Percentiles rank a stretch among this genome's conserved stretches.
Conservation (phyloP, 78 protist genomes). For the Dictyostelium brefeldianum region DNA sequence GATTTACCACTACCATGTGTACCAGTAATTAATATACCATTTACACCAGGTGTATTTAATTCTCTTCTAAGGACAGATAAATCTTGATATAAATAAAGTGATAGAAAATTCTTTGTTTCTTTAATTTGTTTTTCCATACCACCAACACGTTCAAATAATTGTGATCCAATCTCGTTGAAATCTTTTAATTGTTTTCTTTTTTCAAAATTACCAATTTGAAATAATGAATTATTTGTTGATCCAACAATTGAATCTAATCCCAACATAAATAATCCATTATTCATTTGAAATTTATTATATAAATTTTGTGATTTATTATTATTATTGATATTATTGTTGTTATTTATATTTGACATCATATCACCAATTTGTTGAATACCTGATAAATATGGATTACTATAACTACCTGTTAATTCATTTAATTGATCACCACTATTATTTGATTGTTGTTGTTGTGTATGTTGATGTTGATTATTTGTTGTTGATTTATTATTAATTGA, state of each 20-base stretch:
- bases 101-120: slow-evolving; percentile 19
- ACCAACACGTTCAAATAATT: slow-evolving; percentile 30
- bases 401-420: not conserved
- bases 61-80: not conserved
- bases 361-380: slow-evolving; percentile 26
- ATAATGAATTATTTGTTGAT: not conserved
- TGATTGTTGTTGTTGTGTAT: not conserved
- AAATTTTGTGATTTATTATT: not conserved
- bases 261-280: slow-evolving; percentile 43
- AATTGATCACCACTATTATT: not conserved
- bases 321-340: not conserved
- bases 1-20: slow-evolving; percentile 68
- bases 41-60: slow-evolving; percentile 36
- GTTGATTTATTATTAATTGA: not conserved
- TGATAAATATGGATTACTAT: slow-evolving; percentile 22
- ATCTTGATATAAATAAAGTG: slow-evolving; percentile 4
- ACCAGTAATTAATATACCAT: slow-evolving; percentile 46
- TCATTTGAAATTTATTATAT: slow-evolving; percentile 26
- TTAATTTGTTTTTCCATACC: slow-evolving; percentile 50
- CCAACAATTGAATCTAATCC: not conserved
- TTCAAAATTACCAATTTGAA: not conserved
- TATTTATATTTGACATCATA: slow-evolving; percentile 17
- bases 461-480: not conserved
- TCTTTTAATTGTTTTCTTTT: slow-evolving; percentile 31
- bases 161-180: slow-evolving; percentile 23